Evolutionary conservation across 2,329 filamentous ascomycete species (phyloP), one percentile per base, ranked within the genome.

Genomic region (Fusarium buxicola): DNA sequence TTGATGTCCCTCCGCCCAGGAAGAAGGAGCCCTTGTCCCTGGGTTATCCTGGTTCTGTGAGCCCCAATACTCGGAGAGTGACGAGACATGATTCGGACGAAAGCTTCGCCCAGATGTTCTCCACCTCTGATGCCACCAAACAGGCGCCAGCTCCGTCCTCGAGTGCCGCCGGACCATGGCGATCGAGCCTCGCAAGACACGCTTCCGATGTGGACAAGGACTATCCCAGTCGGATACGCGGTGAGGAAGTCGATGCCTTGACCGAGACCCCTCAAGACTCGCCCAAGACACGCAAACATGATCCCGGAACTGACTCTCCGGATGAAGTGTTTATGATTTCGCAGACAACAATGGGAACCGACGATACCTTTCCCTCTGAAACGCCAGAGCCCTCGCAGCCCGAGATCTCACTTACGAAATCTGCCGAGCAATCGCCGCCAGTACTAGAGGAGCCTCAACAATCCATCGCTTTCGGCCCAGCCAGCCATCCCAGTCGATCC

Each of bases 51-150:
- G 38, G 73, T 48, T 31, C 69, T 53, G 28, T 69, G 71, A 59
- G 72, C 75, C 13, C 66, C 54, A 34, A 68, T 44, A 35, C 46
- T n/a, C 57, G 46, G 44, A 72, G 63, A 52, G 67, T 71, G 7
- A 57, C 72, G 2, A 77, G 86, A 4, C 81, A 86, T 40, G 82
- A 87, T 68, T 88, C 86, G 0, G 81, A 82, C 8, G 86, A 87
- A 41, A 87, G 85, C 63, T 85, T 86, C 50, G 76, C 72, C 8
- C 83, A 86, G 47, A 81, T 88, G 72, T 88, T 88, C 64, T 86
- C 84, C 13, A 79, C 85, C 4, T 87, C 86, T 0, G 81, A 82
- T 55, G 77, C 78, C 1, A 78, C 81, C 15, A 74, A 65, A 40
- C 50, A 62, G 56, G 46, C 31, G 21, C 60, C 61, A 40, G 54